Percentiles rank a stretch among this genome's conserved stretches.
phyloP scores from a whole-genome alignment of 306 rosid genomes.

The Bauhinia variegata region DNA sequence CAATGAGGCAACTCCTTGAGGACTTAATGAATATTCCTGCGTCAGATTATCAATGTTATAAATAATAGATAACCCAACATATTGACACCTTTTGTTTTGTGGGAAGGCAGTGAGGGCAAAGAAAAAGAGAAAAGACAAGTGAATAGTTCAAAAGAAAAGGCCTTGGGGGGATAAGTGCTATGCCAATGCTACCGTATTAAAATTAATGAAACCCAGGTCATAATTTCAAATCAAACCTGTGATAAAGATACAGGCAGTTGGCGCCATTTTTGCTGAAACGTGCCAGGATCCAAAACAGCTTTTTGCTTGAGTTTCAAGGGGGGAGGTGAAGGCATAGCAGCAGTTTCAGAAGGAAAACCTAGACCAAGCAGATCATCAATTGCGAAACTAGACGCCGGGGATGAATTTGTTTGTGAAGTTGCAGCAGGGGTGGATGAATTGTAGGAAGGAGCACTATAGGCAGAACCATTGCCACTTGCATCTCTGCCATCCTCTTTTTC shows the following conservation, averaged over 20 bases:
- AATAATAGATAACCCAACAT: constrained; percentile 23
- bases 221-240: constrained; percentile 61
- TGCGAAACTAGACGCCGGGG: constrained; percentile 65
- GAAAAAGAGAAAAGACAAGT: background rate
- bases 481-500: constrained; percentile 86
- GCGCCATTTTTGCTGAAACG: constrained; percentile 99
- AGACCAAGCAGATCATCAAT: constrained; percentile 92
- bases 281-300: constrained; percentile 80
- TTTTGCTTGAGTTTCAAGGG: constrained; percentile 79
- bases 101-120: constrained; percentile 1
- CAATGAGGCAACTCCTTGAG: constrained; percentile 73
- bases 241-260: constrained; percentile 83
- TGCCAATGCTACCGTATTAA: constrained; percentile 13
- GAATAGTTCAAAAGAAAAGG: background rate
- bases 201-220: constrained; percentile 26
- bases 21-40: constrained; percentile 75
- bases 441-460: constrained; percentile 82
- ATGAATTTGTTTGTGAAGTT: constrained; percentile 56
- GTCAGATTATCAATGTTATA: constrained; percentile 25
- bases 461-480: constrained; percentile 66
- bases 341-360: constrained; percentile 56
- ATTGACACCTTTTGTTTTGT: background rate
- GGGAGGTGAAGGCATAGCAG: constrained; percentile 70
- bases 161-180: background rate
- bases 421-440: constrained; percentile 57